These are phyloP conservation scores for Peronospora destructor DNA, from an alignment of 352 stramenopile genomes.

Conservation along the genomic window DNA sequence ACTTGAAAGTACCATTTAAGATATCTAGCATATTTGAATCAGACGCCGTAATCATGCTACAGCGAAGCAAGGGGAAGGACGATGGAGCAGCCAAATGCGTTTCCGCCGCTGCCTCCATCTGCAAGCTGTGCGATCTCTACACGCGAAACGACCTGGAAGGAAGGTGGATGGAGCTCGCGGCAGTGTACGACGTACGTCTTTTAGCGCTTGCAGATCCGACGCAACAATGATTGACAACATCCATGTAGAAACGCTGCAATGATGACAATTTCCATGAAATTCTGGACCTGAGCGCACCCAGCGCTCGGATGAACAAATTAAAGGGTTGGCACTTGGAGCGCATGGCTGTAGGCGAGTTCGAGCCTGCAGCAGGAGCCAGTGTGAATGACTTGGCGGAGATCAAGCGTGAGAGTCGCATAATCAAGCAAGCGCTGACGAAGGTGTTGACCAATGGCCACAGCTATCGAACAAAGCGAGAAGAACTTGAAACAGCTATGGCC, in stretches of 20 bases:
- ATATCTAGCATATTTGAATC: neutral
- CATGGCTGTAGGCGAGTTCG: constrained; percentile 75
- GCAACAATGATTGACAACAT: constrained; percentile 4
- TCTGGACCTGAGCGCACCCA: constrained; percentile 57
- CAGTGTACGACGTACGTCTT: constrained; percentile 63
- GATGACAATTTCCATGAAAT: constrained; percentile 73
- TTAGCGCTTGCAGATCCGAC: neutral
- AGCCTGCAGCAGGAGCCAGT: constrained; percentile 22
- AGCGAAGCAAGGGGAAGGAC: constrained; percentile 26
- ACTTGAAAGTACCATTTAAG: neutral
- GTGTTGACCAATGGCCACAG: constrained; percentile 48
- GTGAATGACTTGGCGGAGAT: constrained; percentile 46
- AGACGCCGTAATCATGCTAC: constrained; percentile 19
- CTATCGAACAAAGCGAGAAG: constrained; percentile 49
- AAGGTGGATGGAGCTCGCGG: constrained; percentile 61
- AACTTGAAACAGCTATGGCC: constrained; percentile 53
- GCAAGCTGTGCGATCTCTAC: constrained; percentile 58
- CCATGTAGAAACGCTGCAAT: constrained; percentile 59
- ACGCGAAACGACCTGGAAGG: constrained; percentile 51
- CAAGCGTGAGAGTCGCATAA: constrained; percentile 46
- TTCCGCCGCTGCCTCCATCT: constrained; percentile 31
- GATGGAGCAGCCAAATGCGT: constrained; percentile 13
- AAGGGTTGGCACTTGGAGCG: constrained; percentile 76
- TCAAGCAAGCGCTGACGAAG: constrained; percentile 53
- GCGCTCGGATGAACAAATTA: constrained; percentile 48